Base-by-base conservation (phyloP, 129 eudicot genomes). In the Saussurea involucrata region DNA sequence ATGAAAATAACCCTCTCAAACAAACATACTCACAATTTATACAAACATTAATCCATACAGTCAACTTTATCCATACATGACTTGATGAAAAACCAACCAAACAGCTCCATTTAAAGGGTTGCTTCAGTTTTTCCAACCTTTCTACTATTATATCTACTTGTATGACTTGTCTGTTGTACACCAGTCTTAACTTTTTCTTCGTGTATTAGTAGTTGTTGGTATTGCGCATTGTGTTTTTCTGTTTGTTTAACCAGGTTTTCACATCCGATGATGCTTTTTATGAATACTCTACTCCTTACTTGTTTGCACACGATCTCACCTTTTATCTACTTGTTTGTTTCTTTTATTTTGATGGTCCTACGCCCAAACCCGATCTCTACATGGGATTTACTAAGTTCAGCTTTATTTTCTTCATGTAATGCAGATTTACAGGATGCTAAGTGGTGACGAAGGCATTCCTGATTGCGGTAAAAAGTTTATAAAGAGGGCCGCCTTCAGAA, bases 381-480 rank as follows among this genome's bases (percentile, higher is more conserved):
- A 5, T 44, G 57, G 18, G 57, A 44, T 44, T 44, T 44, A 44
- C 57, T 12, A 44, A 44, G 49, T 40, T 40, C 4, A 17, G 49
- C 11, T 28, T 66, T 25, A 46, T 76, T 42, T 44, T 15, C 12
- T 3, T 46, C 66, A 63, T 68, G 31, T 74, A 29, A 25, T 37
- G 79, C 87, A 93, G 98, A 88, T 91, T 40, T 76, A 80, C 69
- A 57, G 80, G 82, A 91, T 93, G 88, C 65, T 91, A 69, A 83
- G 87, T 25, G 98, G 96, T 4, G 90, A 85, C 21, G 90, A 80
- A 68, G 80, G 77, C 33, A 68, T 77, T 25, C 58, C 74, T 10
- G 90, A 82, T 28, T 66, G 74, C 68, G 81, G 81, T 63, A 87
- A 72, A 68, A 89, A 87, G 78, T 83, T 88, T 60, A 84, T 82